phyloP scores from a whole-genome alignment of 805 yeast species.

The Saccharomycopsis olivae region DNA sequence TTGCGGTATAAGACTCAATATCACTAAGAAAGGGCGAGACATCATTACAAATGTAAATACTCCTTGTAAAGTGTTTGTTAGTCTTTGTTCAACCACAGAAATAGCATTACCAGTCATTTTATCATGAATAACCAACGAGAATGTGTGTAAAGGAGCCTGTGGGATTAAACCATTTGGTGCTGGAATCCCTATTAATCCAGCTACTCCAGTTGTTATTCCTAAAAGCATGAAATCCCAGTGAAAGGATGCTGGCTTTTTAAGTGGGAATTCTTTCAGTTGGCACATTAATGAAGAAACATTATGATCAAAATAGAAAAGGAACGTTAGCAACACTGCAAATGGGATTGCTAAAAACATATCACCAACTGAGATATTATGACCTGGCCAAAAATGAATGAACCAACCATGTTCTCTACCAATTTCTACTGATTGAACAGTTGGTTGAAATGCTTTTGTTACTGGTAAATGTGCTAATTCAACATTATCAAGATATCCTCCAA shows the following conservation, averaged over 20 bases:
- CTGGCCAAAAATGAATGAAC: slow-evolving; percentile 79
- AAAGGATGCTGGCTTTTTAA: slow-evolving; percentile 79
- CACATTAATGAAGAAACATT: slow-evolving; percentile 91
- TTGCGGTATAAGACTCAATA: slow-evolving; percentile 80
- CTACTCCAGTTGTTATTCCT: slow-evolving; percentile 77
- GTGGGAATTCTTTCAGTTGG: slow-evolving; percentile 70
- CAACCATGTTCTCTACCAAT: slow-evolving; percentile 45
- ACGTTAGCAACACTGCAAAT: slow-evolving; percentile 77
- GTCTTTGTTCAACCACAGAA: slow-evolving; percentile 78
- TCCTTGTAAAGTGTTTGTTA: slow-evolving; percentile 81
- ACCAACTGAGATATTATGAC: slow-evolving; percentile 47
- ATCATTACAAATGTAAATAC: slow-evolving; percentile 73
- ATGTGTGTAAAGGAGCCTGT: slow-evolving; percentile 92
- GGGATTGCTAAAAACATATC: slow-evolving; percentile 87
- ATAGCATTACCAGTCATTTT: slow-evolving; percentile 26
- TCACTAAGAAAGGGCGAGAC: slow-evolving; percentile 77
- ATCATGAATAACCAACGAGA: slow-evolving; percentile 53
- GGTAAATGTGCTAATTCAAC: slow-evolving; percentile 56
- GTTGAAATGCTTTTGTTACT: slow-evolving; percentile 59
- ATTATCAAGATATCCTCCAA: slow-evolving; percentile 28
- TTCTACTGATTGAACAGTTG: slow-evolving; percentile 44
- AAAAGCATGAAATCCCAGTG: slow-evolving; percentile 86
- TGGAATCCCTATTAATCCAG: slow-evolving; percentile 85
- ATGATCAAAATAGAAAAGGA: slow-evolving; percentile 88
- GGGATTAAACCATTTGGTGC: slow-evolving; percentile 97